Conservation (phyloP, 306 rosid species). For the Pterocarpus santalinus region DNA sequence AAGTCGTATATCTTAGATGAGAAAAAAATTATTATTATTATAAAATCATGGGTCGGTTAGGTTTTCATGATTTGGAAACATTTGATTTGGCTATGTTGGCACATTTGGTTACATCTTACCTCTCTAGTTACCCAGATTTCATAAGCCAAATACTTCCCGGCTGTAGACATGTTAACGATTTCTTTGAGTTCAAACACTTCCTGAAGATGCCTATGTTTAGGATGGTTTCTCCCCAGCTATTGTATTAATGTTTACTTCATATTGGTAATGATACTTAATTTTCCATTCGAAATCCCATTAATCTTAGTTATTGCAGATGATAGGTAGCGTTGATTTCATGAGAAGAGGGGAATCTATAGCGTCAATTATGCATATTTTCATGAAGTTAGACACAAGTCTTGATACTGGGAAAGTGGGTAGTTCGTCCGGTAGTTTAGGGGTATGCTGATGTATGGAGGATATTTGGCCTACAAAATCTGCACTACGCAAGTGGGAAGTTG, state of each 20-base stretch:
- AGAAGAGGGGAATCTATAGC: background rate
- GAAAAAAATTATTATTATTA: background rate
- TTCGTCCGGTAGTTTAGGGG: background rate
- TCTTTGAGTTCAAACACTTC: background rate
- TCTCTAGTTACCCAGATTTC: background rate
- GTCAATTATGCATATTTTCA: background rate
- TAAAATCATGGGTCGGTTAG: background rate
- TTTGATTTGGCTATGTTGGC: background rate
- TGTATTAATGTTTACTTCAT: background rate
- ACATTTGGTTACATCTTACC: background rate
- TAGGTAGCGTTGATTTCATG: background rate
- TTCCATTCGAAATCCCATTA: background rate
- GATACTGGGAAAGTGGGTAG: background rate
- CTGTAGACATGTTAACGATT: background rate
- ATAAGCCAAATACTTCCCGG: background rate
- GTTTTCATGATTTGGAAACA: background rate
- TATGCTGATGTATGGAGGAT: background rate
- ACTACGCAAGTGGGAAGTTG: background rate
- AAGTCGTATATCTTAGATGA: background rate
- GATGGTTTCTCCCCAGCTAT: background rate
- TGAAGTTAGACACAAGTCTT: background rate
- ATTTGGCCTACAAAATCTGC: background rate
- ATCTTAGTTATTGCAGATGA: background rate
- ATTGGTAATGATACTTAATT: too few relatives aligned
- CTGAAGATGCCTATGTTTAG: background rate